Evolutionary conservation across 495 filamentous ascomycete species (phyloP).

Genomic region (Hyaloscypha variabilis): DNA sequence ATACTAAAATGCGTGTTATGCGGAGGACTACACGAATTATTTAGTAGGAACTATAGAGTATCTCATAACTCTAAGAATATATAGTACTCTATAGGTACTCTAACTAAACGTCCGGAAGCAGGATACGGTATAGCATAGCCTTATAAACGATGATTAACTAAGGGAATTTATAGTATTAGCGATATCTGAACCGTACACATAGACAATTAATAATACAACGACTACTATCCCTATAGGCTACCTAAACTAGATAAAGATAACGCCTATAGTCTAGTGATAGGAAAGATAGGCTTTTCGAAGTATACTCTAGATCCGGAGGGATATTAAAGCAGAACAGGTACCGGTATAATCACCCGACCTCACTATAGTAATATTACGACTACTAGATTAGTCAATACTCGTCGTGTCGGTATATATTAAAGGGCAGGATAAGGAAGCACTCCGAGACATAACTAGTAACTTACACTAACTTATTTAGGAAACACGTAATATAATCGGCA

Average conservation of each 20-base stretch:
- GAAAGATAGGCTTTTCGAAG: conserved; percentile 35
- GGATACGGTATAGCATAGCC: conserved; percentile 32
- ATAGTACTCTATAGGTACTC: conserved; percentile 36
- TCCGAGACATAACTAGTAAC: conserved; percentile 6
- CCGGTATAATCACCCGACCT: conserved; percentile 33
- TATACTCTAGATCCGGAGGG: conserved; percentile 38
- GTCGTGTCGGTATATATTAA: conserved; percentile 35
- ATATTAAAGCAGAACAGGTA: conserved; percentile 35
- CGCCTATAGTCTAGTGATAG: conserved; percentile 27
- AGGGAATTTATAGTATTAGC: conserved; percentile 27
- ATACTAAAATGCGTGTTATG: conserved; percentile 35
- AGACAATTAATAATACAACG: conserved; percentile 31
- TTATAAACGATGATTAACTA: conserved; percentile 37
- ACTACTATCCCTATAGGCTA: conserved; percentile 35
- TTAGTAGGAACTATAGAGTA: conserved; percentile 36
- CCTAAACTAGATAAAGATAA: conserved; percentile 37
- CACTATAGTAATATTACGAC: conserved; percentile 27
- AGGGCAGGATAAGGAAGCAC: conserved; percentile 7
- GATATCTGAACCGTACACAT: conserved; percentile 34
- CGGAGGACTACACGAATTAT: conserved; percentile 36
- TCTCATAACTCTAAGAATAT: conserved; percentile 34
- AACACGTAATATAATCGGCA: conserved; percentile 14
- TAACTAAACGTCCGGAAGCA: conserved; percentile 39
- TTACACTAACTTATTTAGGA: conserved; percentile 15
- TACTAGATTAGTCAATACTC: conserved; percentile 16